Evolutionary conservation across 495 filamentous ascomycete genomes (phyloP).

Genomic region (Penicillium salamii): DNA sequence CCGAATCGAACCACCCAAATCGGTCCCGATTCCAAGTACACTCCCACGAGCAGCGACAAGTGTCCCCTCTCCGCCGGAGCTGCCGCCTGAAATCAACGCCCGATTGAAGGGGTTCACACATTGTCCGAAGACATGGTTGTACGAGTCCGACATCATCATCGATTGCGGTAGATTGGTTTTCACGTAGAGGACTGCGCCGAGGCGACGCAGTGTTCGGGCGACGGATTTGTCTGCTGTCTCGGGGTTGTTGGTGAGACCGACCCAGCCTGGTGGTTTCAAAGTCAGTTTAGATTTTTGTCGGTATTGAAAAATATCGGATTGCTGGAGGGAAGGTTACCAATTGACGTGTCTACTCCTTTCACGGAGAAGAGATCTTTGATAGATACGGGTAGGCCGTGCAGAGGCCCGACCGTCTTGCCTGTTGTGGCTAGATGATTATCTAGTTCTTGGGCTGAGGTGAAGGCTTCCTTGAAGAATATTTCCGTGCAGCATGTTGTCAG

Average conservation of each 20-base stretch:
- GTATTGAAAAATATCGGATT: no score
- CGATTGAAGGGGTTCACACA: constrained; percentile 58
- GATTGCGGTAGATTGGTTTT: constrained; percentile 62
- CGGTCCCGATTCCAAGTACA: constrained; percentile 64
- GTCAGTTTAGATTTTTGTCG: no score
- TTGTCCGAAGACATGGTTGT: constrained; percentile 43
- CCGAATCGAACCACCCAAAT: constrained; percentile 67
- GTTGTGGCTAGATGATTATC: constrained; percentile 41
- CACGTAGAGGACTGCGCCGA: constrained; percentile 55
- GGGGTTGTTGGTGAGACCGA: constrained; percentile 34
- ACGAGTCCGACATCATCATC: constrained; percentile 58
- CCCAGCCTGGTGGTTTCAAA: no score
- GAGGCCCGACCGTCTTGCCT: constrained; percentile 51
- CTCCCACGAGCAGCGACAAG: constrained; percentile 59
- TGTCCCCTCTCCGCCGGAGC: constrained; percentile 65
- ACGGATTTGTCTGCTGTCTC: constrained; percentile 27
- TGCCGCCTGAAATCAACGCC: constrained; percentile 57
- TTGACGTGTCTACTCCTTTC: constrained; percentile 50
- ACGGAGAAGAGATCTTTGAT: constrained; percentile 66
- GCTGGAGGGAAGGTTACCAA: constrained; percentile 22
- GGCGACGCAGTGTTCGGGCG: constrained; percentile 27
- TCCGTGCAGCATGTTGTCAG: constrained; percentile 62
- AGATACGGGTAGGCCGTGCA: constrained; percentile 67
- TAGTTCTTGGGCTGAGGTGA: constrained; percentile 36
- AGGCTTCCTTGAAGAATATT: constrained; percentile 54